Evolutionary conservation across 257 asterid genomes (phyloP).

Genomic region (Rubia yunnanensis): DNA sequence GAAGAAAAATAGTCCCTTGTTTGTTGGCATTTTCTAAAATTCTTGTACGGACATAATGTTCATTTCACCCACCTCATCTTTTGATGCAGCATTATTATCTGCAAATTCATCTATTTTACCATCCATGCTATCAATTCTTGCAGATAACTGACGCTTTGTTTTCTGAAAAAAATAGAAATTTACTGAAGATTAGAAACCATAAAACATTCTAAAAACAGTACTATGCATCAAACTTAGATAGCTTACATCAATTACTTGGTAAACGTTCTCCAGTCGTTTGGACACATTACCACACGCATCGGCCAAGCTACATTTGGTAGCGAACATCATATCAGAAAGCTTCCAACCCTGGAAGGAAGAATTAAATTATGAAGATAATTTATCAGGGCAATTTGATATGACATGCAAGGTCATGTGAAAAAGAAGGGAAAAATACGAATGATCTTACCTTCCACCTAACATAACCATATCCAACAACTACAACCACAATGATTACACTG

Average conservation of each 20-base stretch:
- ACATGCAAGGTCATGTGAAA: too few species aligned
- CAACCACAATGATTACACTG: conserved; percentile 49
- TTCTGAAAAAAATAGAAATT: conserved; percentile 40
- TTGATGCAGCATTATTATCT: conserved; percentile 48
- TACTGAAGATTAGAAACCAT: background rate
- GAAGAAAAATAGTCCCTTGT: conserved; percentile 6
- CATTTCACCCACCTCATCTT: conserved; percentile 62
- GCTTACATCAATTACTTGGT: conserved; percentile 62
- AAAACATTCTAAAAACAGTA: background rate
- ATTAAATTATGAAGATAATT: background rate
- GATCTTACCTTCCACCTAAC: conserved; percentile 94
- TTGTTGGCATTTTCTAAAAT: background rate
- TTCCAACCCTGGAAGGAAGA: conserved; percentile 73
- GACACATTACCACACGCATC: conserved; percentile 79
- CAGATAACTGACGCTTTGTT: conserved; percentile 56
- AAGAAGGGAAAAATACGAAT: too few species aligned
- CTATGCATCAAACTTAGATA: background rate
- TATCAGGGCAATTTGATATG: too few species aligned
- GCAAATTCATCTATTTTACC: conserved; percentile 65
- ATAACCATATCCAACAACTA: conserved; percentile 85
- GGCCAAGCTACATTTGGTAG: conserved; percentile 76
- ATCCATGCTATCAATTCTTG: conserved; percentile 62
- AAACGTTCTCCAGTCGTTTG: conserved; percentile 70
- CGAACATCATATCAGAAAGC: conserved; percentile 87
- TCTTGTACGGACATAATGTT: conserved; percentile 4